Base-by-base conservation (phyloP, 208 protist genomes). In the Acanthamoeba royreba region DNA sequence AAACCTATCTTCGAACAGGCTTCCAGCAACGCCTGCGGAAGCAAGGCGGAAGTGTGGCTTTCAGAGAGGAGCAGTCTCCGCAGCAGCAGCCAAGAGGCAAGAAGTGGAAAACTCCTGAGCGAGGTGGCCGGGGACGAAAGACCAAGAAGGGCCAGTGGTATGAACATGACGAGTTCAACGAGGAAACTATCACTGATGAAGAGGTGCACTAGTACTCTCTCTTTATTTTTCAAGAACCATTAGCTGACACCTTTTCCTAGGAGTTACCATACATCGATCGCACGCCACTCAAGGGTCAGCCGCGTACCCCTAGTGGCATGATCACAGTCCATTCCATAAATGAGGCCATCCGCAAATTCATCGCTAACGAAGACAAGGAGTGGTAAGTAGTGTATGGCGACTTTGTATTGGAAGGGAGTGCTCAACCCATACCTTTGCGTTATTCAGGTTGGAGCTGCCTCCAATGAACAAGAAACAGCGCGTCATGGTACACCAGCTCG, bases 401-500 rank as follows among this genome's bases (percentile, higher is more conserved):
- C 31, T 63, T 13, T 63, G 55, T 11, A n/a, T 19, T 63, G n/a
- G 0, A 3, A 8, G 35, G 1, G 11, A 45, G 63, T 77, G 25
- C 63, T 77, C 55, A 63, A 19, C 33, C 11, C 11, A 15, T 61
- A 2, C 1, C 53, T 3, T 15, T n/a, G n/a, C n/a, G 55, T 13
- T 19, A 0, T 19, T 63, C 40, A 81, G 69, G 69, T 42, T 81
- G 17, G 69, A 81, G 38, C 69, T 81, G 8, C 69, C 69, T 33
- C 69, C 69, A 7, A 81, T 81, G 69, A 43, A 43, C 69, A 81
- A 81, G 69, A 81, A 81, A 42, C 69, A 81, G 69, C 69, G 69
- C 33, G 69, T 47, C 25, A 43, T 49, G 69, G 69, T 81, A 3
- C 69, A 81, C 69, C 69, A 81, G n/a, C 40, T 81, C 38, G 19